phyloP scores from a whole-genome alignment of 306 rosid species.

The Pyrus betulifolia region DNA sequence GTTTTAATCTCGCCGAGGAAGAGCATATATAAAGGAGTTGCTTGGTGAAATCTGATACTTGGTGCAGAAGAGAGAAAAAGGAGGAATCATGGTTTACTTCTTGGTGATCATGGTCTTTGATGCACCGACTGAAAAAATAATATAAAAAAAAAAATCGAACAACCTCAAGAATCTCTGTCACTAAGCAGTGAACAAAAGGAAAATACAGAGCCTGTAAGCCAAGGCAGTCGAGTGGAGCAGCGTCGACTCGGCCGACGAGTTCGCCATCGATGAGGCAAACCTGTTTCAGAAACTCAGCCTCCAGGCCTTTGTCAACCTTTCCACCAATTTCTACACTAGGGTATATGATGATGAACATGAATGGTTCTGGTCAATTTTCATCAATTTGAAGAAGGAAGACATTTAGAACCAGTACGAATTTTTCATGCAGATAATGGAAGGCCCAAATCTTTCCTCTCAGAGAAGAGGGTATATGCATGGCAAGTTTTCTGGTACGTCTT shows the following conservation, averaged over 20 bases:
- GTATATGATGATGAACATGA: constrained; percentile 75
- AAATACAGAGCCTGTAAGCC: constrained; percentile 64
- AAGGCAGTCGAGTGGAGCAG: constrained; percentile 89
- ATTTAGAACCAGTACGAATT: constrained; percentile 86
- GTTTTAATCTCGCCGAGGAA: too few species aligned
- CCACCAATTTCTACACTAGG: constrained; percentile 85
- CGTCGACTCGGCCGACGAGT: constrained; percentile 44
- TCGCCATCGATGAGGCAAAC: constrained; percentile 22
- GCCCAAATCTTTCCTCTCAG: constrained; percentile 67
- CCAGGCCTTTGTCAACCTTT: constrained; percentile 30
- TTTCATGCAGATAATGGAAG: constrained; percentile 81
- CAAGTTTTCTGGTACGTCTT: background rate
- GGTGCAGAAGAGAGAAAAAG: too few species aligned
- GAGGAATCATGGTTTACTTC: too few species aligned
- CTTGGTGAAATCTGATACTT: too few species aligned
- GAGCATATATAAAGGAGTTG: too few species aligned
- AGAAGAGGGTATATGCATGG: constrained; percentile 47
- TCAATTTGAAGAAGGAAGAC: constrained; percentile 48
- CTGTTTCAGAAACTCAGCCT: too few species aligned
- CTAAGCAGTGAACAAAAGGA: background rate
- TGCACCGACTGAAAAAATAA: too few species aligned
- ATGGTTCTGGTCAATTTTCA: constrained; percentile 79
- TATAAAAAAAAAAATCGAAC: too few species aligned
- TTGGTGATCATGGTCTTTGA: too few species aligned
- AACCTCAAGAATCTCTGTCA: background rate